Evolutionary conservation across 106 monocot genomes (phyloP).

Genomic region (Dioscorea zingiberensis): DNA sequence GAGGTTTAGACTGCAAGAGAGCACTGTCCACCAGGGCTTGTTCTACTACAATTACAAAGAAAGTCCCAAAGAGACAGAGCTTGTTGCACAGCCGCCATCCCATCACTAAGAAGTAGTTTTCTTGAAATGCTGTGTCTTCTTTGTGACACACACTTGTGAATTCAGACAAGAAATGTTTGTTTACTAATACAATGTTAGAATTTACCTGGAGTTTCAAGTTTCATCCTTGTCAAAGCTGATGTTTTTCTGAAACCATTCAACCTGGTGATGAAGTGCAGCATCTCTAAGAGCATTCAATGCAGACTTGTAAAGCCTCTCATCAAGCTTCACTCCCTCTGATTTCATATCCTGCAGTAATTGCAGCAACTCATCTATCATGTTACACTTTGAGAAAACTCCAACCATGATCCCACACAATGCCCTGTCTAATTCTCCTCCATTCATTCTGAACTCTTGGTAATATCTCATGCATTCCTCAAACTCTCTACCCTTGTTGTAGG

Average conservation of each 20-base stretch:
- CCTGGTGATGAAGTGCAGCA: conserved; percentile 52
- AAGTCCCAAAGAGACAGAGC: conserved; percentile 7
- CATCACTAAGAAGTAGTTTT: conserved; percentile 11
- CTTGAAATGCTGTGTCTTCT: conserved; percentile 1
- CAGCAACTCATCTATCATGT: conserved; percentile 47
- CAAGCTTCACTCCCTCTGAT: conserved; percentile 36
- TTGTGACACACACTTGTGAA: too few species aligned
- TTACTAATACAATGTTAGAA: neutral
- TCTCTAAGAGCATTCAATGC: conserved; percentile 69
- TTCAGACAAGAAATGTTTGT: too few species aligned
- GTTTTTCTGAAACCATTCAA: conserved; percentile 48
- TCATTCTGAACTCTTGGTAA: conserved; percentile 53
- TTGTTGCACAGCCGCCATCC: conserved; percentile 6
- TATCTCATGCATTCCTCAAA: conserved; percentile 48
- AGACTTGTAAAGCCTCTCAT: conserved; percentile 57
- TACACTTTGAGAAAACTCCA: conserved; percentile 68
- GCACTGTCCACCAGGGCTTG: conserved; percentile 6
- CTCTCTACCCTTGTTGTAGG: conserved; percentile 46
- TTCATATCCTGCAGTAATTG: conserved; percentile 54
- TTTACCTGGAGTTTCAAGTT: conserved; percentile 23
- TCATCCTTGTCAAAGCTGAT: conserved; percentile 33
- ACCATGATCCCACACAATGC: conserved; percentile 80
- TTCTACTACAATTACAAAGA: conserved; percentile 25
- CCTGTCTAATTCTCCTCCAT: conserved; percentile 50
- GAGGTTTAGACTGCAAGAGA: conserved; percentile 10